Base-by-base conservation (phyloP, 768 basidiomycete species). In the Hypholoma fasciculare region DNA sequence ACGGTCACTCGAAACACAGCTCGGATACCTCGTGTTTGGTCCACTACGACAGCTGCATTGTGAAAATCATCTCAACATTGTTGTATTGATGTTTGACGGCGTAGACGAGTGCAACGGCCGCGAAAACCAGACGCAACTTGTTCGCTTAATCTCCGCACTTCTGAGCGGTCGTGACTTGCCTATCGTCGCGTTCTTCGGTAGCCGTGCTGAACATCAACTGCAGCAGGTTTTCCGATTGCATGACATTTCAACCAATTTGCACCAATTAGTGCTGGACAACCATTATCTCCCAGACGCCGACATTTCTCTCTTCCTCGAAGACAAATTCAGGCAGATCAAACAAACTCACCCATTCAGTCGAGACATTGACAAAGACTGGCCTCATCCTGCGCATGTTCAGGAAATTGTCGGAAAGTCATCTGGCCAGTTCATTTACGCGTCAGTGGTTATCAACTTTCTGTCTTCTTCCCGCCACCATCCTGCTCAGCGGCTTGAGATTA, bases 71-170 rank as follows among this genome's bases (percentile, higher is more conserved):
- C 27, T 34, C 9, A 34, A 13, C 16, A 27, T 30, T 9, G 30
- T 26, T 52, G 38, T 52, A 23, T 20, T 38, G 8, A 5, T 68
- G 23, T 61, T 68, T 26, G 69, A 70, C 52, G 69, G 57, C 8
- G 57, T 70, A 5, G 69, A 70, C 53, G 67, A 70, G 59, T 69
- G 66, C 42, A 23, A 30, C 14, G 51, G 59, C 39, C 19, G 26
- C 17, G 40, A 34, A 7, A 11, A 26, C 14, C 58, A 59, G 40
- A 17, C 23, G 3, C 5, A 19, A 6, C 46, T 59, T 8, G 19
- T 59, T 14, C 27, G 38, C 9, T 27, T 34, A 6, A 14, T 59
- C 16, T 16, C 23, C 2, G 36, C 36, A 30, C 17, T 49, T 3
- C 14, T 26, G 14, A 16, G 23, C 27, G 7, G 12, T 3, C 6